Conservation (phyloP, 83 land plant species). For the Picea abies region DNA sequence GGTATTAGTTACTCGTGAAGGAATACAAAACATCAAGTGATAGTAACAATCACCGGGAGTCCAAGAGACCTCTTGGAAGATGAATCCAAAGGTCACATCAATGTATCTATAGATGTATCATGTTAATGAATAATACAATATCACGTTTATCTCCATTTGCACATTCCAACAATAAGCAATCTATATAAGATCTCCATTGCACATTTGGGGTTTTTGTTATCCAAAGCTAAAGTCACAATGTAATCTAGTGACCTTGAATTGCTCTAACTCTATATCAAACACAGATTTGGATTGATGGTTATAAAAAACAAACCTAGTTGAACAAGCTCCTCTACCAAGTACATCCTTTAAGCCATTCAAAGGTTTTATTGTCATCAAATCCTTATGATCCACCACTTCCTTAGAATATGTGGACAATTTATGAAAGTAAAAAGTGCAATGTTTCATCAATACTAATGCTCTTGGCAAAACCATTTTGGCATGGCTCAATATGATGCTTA, state of each 20-base stretch:
- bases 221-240: neutral
- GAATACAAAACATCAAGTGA: too few relatives aligned
- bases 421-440: neutral
- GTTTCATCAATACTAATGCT: too few relatives aligned
- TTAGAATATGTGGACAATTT: neutral
- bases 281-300: neutral
- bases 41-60: too few relatives aligned
- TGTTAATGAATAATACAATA: too few relatives aligned
- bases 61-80: too few relatives aligned
- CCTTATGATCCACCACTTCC: conserved; percentile 1
- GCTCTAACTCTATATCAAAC: conserved; percentile 26
- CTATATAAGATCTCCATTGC: conserved; percentile 7
- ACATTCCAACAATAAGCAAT: conserved; percentile 19
- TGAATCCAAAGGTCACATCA: too few relatives aligned
- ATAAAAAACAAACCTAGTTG: conserved; percentile 20
- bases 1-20: too few relatives aligned
- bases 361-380: neutral
- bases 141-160: too few relatives aligned
- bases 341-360: conserved; percentile 15
- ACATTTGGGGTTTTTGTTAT: neutral
- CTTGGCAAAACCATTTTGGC: neutral
- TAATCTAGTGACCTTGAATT: neutral
- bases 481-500: neutral
- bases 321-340: neutral
- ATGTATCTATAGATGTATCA: too few relatives aligned